Conservation (phyloP, 202 grass and related monocot genomes). For the Schoenoplectus triqueter region DNA sequence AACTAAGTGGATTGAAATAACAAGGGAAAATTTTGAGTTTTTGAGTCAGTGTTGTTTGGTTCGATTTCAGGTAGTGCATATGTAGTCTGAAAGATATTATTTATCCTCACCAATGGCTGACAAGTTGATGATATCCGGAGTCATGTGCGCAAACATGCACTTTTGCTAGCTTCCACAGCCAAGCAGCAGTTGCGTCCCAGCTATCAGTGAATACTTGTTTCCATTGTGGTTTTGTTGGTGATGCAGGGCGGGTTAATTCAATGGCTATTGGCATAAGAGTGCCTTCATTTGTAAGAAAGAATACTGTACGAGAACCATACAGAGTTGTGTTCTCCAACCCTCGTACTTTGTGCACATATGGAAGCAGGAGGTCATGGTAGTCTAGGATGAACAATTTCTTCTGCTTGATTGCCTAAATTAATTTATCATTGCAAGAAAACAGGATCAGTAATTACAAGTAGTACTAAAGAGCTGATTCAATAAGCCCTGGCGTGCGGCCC, state of each 20-base stretch:
- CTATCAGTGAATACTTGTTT: conserved; percentile 51
- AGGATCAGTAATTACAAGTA: neutral
- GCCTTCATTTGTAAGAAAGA: conserved; percentile 58
- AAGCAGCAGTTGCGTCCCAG: conserved; percentile 58
- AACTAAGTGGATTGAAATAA: neutral
- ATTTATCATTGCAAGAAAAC: neutral
- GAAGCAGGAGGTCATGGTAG: conserved; percentile 83
- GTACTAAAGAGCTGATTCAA: neutral
- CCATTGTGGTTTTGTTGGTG: conserved; percentile 66
- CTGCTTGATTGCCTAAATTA: conserved; percentile 52
- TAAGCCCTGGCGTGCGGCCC: neutral
- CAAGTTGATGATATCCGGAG: conserved; percentile 80
- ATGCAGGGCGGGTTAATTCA: conserved; percentile 71
- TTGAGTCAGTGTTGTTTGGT: neutral
- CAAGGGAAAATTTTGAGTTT: neutral
- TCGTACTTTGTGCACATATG: conserved; percentile 72
- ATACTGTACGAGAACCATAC: conserved; percentile 73
- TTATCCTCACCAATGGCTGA: conserved; percentile 65
- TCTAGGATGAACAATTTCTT: conserved; percentile 79
- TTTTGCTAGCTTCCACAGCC: conserved; percentile 92
- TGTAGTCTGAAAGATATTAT: neutral
- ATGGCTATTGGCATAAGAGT: conserved; percentile 78
- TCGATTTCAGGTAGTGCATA: neutral
- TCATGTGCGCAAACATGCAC: conserved; percentile 64
- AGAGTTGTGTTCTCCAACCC: conserved; percentile 50